Conservation (phyloP, 805 yeast genomes). For the Nakazawaea populi region DNA sequence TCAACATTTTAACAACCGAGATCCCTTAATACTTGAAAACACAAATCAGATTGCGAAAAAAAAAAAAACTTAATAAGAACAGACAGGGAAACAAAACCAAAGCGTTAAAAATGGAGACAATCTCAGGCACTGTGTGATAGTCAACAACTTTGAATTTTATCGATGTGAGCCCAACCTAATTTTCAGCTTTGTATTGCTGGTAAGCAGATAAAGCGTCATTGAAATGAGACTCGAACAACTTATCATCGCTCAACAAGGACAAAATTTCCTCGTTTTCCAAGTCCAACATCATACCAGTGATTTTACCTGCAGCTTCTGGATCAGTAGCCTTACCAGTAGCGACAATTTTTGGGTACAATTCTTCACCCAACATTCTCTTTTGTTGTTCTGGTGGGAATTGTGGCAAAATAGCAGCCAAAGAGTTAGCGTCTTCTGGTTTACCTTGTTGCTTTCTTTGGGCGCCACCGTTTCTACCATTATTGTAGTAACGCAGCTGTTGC, state of each 20-base stretch:
- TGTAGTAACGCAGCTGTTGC: slow-evolving; percentile 33
- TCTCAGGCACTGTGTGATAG: background rate
- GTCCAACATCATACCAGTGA: slow-evolving; percentile 98
- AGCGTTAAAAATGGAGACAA: background rate
- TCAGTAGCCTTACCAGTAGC: slow-evolving; percentile 83
- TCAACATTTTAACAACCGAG: slow-evolving; percentile 4
- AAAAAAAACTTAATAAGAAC: background rate
- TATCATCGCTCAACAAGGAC: slow-evolving; percentile 85
- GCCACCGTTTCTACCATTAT: slow-evolving; percentile 36
- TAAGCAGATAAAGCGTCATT: slow-evolving; percentile 93
- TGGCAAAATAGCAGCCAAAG: slow-evolving; percentile 57
- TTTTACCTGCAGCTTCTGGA: slow-evolving; percentile 95
- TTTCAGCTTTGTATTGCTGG: slow-evolving; percentile 57
- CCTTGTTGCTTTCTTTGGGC: slow-evolving; percentile 17
- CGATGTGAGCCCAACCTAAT: slow-evolving; percentile 5
- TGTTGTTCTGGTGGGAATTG: slow-evolving; percentile 81
- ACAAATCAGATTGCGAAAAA: background rate
- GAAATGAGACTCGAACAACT: slow-evolving; percentile 82
- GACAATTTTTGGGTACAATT: slow-evolving; percentile 87
- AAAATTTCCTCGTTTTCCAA: slow-evolving; percentile 89
- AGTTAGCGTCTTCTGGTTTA: slow-evolving; percentile 29
- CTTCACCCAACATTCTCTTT: slow-evolving; percentile 98
- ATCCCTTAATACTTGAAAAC: background rate
- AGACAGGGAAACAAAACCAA: background rate
- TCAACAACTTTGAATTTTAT: no score